These are phyloP conservation scores for Aspergillus caelatus DNA, from an alignment of 2,329 filamentous ascomycete genomes.

Conservation along the genomic window DNA sequence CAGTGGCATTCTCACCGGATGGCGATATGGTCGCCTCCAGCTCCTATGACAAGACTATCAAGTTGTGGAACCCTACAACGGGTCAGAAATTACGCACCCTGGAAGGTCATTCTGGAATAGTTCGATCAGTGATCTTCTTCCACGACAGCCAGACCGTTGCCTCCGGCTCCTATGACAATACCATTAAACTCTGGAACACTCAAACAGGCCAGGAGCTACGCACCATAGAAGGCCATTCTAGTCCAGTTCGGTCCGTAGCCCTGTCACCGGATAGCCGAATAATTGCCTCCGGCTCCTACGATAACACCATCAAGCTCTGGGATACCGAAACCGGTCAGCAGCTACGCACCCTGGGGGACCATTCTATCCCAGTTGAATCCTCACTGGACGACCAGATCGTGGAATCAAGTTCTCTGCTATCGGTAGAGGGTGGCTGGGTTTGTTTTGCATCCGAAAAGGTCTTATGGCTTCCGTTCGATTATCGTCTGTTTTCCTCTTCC, in stretches of 20 bases:
- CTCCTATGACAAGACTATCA: slow-evolving; percentile 4
- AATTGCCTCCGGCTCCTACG: neutral
- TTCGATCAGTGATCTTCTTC: neutral
- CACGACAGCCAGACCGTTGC: neutral
- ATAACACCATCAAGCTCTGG: neutral
- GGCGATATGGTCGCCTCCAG: slow-evolving; percentile 1
- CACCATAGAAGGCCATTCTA: neutral
- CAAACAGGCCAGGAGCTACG: neutral
- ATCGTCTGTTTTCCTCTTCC: neutral
- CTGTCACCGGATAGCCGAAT: neutral
- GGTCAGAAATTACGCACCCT: neutral
- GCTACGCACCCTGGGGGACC: neutral
- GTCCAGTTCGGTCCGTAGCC: neutral
- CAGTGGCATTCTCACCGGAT: slow-evolving; percentile 2
- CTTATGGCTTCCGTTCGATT: neutral
- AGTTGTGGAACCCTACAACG: neutral
- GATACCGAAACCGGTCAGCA: neutral
- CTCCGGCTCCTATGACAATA: neutral
- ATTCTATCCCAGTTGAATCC: slow-evolving; percentile 3
- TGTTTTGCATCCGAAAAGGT: neutral
- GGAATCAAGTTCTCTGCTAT: slow-evolving; percentile 6
- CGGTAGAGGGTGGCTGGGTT: neutral
- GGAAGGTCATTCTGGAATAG: neutral
- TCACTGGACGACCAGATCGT: slow-evolving; percentile 17
- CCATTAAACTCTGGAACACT: neutral